phyloP scores from a whole-genome alignment of 371 early-diverging fungal genomes.

The Zychaea mexicana region DNA sequence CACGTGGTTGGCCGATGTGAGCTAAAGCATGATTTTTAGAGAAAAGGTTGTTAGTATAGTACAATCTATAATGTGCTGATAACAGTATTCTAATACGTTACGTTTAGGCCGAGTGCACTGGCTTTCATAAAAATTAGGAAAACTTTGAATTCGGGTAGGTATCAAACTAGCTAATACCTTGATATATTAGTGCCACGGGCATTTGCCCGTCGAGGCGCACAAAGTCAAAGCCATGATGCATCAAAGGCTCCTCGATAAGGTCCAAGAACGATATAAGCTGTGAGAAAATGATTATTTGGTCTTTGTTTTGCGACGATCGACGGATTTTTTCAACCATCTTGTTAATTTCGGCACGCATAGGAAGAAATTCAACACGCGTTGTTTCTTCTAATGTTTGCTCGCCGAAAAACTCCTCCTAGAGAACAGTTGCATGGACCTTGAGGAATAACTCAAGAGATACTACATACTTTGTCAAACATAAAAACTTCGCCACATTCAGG shows the following conservation, averaged over 20 bases:
- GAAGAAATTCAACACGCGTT: neutral
- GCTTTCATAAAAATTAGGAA: constrained; percentile 68
- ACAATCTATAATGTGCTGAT: neutral
- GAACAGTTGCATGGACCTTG: constrained; percentile 29
- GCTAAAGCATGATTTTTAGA: neutral
- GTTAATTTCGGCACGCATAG: constrained; percentile 51
- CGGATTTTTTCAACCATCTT: constrained; percentile 48
- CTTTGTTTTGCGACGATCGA: constrained; percentile 24
- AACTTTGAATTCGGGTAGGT: constrained; percentile 51
- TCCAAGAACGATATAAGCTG: constrained; percentile 72
- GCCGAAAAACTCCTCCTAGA: constrained; percentile 9
- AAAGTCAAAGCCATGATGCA: constrained; percentile 30
- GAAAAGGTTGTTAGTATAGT: neutral
- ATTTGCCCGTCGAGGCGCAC: constrained; percentile 55
- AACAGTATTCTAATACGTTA: constrained; percentile 52
- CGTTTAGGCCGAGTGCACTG: constrained; percentile 71
- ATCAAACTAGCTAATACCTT: constrained; percentile 46
- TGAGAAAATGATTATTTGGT: constrained; percentile 83
- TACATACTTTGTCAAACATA: neutral
- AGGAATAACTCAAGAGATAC: constrained; percentile 27
- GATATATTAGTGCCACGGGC: constrained; percentile 35
- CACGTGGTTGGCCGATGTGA: constrained; percentile 15
- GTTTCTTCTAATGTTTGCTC: neutral
- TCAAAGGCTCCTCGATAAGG: constrained; percentile 67
- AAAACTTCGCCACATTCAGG: constrained; percentile 44